phyloP scores from a whole-genome alignment of 164 flowering plant genomes.

The Vitis riparia region DNA sequence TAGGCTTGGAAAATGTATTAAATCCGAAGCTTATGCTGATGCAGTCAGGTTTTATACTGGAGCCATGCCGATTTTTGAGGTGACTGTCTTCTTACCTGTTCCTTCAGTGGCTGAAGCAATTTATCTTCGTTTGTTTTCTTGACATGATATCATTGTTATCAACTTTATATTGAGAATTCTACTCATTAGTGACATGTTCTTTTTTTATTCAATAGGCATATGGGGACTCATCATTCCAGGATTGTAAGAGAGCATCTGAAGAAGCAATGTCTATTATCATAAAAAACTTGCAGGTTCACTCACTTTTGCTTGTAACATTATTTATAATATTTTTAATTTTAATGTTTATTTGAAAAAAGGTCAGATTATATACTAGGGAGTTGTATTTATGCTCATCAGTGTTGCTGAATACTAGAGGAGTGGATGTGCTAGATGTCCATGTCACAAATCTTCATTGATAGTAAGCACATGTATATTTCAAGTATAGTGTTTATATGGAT shows the following conservation, averaged over 20 bases:
- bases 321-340: no score
- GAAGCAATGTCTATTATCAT: constrained; percentile 67
- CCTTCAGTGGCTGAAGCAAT: background rate
- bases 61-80: constrained; percentile 97
- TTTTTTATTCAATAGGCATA: constrained; percentile 57
- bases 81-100: constrained; percentile 19
- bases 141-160: no score
- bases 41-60: constrained; percentile 91
- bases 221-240: constrained; percentile 94
- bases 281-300: constrained; percentile 69
- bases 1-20: constrained; percentile 87
- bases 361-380: no score
- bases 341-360: no score
- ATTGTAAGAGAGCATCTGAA: constrained; percentile 93
- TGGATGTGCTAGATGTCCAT: no score
- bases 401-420: no score
- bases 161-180: no score
- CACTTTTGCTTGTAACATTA: background rate
- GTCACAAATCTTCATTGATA: no score
- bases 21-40: constrained; percentile 93
- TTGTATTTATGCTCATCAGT: no score
- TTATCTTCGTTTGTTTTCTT: background rate
- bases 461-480: no score
- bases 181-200: background rate
- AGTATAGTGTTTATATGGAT: no score